Base-by-base conservation (phyloP, 2,329 filamentous ascomycete genomes). In the Seiridium cupressi region DNA sequence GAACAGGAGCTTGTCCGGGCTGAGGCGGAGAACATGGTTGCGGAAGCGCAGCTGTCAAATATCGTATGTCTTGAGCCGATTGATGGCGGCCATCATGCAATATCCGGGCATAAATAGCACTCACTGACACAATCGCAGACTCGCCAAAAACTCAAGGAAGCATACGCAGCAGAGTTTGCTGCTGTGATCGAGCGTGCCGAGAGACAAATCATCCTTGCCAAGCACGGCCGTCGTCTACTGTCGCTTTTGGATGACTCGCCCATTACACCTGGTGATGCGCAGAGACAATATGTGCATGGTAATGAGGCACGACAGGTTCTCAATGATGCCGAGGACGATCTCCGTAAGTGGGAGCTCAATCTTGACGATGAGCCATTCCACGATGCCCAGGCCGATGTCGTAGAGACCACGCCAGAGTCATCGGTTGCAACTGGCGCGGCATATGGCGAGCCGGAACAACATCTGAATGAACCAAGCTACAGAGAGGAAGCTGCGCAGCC, bases 1-100 rank as follows among this genome's bases (percentile, higher is more conserved):
- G 95, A 99, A 81, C 95, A 99, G 80, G 95, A 98, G 81, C 87
- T 99, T 57, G 93, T 99, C 57, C 85, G 95, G 66, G 93, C 94
- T 32, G 95, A 99, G 81, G 95, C 95, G 3, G 93, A 98, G 81
- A 96, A 92, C 70, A 78, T 99, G 61, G 95, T 99, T 55, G 95
- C 95, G 1, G 95, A 99, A 78, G 95, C 95, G 31, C 95, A 99
- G 77, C 82, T 99, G 74, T 94, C 91, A 71, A 99, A 99, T 74
- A 88, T 97, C 67, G 92, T 96, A 80, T 62, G 89, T 84, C 8
- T 32, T 44, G 32, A n/a, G 35, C n/a, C 49, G 18, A 26, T 26
- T 26, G 18, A 26, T 26, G 18, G 18, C 18, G 13, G n/a, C 4
- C 11, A 8, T 13, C 53, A 31, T 26, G 6, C 7, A 44, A 35